Percentiles rank a stretch among this genome's conserved stretches.
phyloP scores from a whole-genome alignment of 1,139 yeast genomes.

The Yamadazyma triangularis region DNA sequence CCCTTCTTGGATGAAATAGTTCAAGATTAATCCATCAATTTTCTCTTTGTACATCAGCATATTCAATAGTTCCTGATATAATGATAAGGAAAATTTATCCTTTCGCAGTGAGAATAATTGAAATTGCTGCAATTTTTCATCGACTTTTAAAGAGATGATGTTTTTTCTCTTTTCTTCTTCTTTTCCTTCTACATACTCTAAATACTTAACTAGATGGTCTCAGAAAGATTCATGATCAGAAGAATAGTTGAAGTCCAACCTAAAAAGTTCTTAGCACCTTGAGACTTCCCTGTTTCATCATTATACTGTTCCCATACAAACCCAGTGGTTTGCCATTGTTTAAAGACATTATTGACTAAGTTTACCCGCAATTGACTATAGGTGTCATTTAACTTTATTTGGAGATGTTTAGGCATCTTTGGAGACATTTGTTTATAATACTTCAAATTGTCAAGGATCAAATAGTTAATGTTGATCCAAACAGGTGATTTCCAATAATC shows the following conservation, averaged over 20 bases:
- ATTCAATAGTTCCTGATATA: too few species aligned
- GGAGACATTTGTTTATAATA: slow-evolving; percentile 38
- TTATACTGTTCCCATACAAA: slow-evolving; percentile 91
- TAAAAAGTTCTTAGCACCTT: slow-evolving; percentile 83
- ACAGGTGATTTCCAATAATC: slow-evolving; percentile 96
- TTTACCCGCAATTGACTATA: slow-evolving; percentile 61
- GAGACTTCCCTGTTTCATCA: slow-evolving; percentile 67
- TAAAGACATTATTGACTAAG: slow-evolving; percentile 61
- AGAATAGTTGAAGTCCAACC: slow-evolving; percentile 93
- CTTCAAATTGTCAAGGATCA: slow-evolving; percentile 65
- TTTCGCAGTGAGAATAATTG: too few species aligned
- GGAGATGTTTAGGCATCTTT: slow-evolving; percentile 26
- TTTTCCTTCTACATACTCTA: too few species aligned
- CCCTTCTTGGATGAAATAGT: slow-evolving; percentile 57
- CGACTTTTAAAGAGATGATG: too few species aligned
- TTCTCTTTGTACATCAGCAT: slow-evolving; percentile 22
- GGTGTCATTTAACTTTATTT: slow-evolving; percentile 27
- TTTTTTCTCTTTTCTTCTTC: too few species aligned
- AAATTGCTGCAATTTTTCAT: too few species aligned
- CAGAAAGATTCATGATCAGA: slow-evolving; percentile 79
- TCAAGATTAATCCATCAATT: slow-evolving; percentile 45
- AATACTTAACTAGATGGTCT: slow-evolving; percentile 26
- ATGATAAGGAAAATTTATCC: too few species aligned
- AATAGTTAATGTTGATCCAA: slow-evolving; percentile 89
- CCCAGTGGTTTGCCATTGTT: slow-evolving; percentile 72